Percentiles rank a stretch among this genome's conserved stretches.
Conservation (phyloP, 2,329 filamentous ascomycete genomes). For the Aphanoascus verrucosus region DNA sequence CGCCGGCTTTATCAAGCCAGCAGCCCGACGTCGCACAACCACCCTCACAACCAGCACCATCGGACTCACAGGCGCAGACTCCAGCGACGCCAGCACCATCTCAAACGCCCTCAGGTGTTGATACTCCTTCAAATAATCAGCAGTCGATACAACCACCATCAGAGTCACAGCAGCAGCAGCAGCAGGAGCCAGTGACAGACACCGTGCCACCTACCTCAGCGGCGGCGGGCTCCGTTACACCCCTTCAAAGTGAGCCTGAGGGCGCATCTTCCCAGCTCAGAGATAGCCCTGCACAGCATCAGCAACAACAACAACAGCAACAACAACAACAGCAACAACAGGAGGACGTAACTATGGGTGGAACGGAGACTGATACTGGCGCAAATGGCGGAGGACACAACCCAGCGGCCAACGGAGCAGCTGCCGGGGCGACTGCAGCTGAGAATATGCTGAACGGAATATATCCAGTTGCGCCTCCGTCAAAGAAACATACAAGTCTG, state of each 20-base stretch:
- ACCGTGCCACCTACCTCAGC: neutral
- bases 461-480: constrained; percentile 45
- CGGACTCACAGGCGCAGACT: constrained; percentile 7
- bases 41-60: constrained; percentile 16
- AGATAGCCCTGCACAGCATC: too few relatives aligned
- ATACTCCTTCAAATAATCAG: constrained; percentile 10
- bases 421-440: constrained; percentile 14
- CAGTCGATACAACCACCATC: neutral
- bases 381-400: constrained; percentile 6
- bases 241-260: neutral
- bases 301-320: neutral
- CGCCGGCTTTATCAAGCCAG: constrained; percentile 19
- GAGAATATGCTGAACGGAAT: constrained; percentile 35
- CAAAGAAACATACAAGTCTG: constrained; percentile 82
- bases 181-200: neutral
- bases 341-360: constrained; percentile 17
- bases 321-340: constrained; percentile 2
- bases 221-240: neutral
- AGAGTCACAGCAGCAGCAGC: neutral
- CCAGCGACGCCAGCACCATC: constrained; percentile 16
- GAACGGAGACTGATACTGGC: constrained; percentile 13
- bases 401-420: constrained; percentile 15
- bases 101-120: constrained; percentile 15
- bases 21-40: constrained; percentile 16
- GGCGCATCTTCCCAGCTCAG: too few relatives aligned